These are phyloP conservation scores for Plasmodium coatneyi DNA, from an alignment of 169 alveolate species.

Conservation along the genomic window DNA sequence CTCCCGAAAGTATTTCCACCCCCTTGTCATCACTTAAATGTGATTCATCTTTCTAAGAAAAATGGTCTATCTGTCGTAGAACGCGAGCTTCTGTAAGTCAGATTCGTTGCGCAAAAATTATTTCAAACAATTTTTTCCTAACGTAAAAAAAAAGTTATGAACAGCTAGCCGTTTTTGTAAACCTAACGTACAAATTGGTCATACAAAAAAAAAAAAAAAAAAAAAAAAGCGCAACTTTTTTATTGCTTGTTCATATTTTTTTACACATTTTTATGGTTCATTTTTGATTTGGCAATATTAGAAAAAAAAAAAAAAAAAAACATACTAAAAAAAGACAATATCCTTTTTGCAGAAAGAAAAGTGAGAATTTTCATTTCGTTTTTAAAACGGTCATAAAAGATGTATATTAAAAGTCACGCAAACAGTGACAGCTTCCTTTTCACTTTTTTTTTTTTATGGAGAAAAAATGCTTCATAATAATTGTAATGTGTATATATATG, in stretches of 20 bases:
- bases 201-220: conserved; percentile 16
- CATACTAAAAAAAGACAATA: conserved; percentile 33
- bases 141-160: neutral
- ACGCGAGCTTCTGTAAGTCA: neutral
- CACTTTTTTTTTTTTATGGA: conserved; percentile 11
- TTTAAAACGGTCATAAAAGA: conserved; percentile 18
- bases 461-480: conserved; percentile 11
- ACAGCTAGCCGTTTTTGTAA: conserved; percentile 38
- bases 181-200: conserved; percentile 12
- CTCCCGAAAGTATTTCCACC: neutral
- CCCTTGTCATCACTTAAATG: neutral
- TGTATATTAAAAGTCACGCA: conserved; percentile 3
- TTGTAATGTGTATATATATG: neutral
- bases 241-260: conserved; percentile 13
- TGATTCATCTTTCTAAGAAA: neutral
- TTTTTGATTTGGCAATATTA: conserved; percentile 16
- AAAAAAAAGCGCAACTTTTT: conserved; percentile 20
- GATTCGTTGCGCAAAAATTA: neutral
- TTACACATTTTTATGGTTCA: conserved; percentile 7
- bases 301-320: conserved; percentile 17
- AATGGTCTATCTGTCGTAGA: neutral
- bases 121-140: neutral
- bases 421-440: neutral
- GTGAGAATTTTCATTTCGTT: conserved; percentile 1
- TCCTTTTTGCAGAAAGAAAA: conserved; percentile 16